Conservation (phyloP, 345 rosid species). For the Aquilaria malaccensis region DNA sequence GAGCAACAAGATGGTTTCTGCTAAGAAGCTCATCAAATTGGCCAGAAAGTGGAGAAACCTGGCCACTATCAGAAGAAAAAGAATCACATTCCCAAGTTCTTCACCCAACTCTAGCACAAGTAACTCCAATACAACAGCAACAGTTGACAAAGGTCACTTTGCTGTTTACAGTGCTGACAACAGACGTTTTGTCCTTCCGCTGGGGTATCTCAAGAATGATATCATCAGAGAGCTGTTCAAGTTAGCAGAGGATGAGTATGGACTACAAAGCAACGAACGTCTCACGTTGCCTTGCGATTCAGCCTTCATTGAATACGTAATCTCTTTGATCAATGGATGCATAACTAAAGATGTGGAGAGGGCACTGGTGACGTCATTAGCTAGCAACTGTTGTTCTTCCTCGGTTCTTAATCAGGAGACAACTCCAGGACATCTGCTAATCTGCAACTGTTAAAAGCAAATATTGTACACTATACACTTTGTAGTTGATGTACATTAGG, state of each 20-base stretch:
- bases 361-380: conserved; percentile 15
- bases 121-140: conserved; percentile 9
- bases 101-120: not conserved
- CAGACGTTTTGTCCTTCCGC: conserved; percentile 10
- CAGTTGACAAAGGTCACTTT: conserved; percentile 12
- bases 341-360: conserved; percentile 11
- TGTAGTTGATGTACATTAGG: not conserved
- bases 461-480: not conserved
- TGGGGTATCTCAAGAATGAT: conserved; percentile 9
- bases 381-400: conserved; percentile 6
- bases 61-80: conserved; percentile 13
- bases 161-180: conserved; percentile 9
- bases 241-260: conserved; percentile 28
- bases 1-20: conserved; percentile 15
- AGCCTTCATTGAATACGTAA: conserved; percentile 13
- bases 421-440: not conserved
- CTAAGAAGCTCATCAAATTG: conserved; percentile 23
- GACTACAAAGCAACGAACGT: conserved; percentile 19
- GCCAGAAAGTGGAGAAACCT: conserved; percentile 24
- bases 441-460: conserved; percentile 11
- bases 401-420: conserved; percentile 2
- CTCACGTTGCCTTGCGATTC: conserved; percentile 25
- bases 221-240: conserved; percentile 15
- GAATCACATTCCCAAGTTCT: conserved; percentile 12
- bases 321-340: conserved; percentile 9